Conservation (phyloP, 257 asterid genomes). For the Solanum clarkiae region DNA sequence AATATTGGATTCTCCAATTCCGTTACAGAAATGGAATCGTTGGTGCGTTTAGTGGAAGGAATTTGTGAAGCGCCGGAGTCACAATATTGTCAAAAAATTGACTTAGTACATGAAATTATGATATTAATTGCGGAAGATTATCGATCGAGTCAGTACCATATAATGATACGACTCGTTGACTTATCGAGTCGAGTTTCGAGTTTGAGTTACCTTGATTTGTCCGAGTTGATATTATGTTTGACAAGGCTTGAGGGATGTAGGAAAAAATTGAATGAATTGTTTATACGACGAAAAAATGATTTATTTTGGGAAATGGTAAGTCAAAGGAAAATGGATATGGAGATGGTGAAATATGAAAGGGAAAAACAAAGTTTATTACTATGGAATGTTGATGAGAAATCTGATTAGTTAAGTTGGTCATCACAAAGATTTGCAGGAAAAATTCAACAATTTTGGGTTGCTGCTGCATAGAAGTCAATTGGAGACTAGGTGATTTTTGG, state of each 20-base stretch:
- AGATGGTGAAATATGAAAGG: conserved; percentile 4
- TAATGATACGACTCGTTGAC: conserved; percentile 14
- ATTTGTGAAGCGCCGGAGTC: conserved; percentile 27
- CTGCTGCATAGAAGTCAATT: neutral
- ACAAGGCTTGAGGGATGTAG: conserved; percentile 13
- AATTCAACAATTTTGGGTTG: neutral
- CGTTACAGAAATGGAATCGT: conserved; percentile 8
- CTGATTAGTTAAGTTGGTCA: conserved; percentile 4
- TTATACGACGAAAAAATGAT: conserved; percentile 15
- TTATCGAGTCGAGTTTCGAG: neutral
- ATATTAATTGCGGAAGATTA: conserved; percentile 23
- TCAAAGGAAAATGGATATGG: conserved; percentile 2
- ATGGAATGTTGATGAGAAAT: neutral
- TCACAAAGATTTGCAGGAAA: neutral
- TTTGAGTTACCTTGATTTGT: conserved; percentile 15
- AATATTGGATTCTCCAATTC: neutral
- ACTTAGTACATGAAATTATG: conserved; percentile 20
- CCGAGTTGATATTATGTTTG: conserved; percentile 22
- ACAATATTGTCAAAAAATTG: conserved; percentile 8
- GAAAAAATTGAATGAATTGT: conserved; percentile 12
- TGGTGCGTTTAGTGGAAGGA: conserved; percentile 24
- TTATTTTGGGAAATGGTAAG: conserved; percentile 23
- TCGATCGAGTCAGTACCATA: conserved; percentile 19
- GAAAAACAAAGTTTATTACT: conserved; percentile 1
- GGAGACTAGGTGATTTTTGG: neutral